Conservation (phyloP, 2,329 filamentous ascomycete genomes). For the Cordyceps tenuipes region DNA sequence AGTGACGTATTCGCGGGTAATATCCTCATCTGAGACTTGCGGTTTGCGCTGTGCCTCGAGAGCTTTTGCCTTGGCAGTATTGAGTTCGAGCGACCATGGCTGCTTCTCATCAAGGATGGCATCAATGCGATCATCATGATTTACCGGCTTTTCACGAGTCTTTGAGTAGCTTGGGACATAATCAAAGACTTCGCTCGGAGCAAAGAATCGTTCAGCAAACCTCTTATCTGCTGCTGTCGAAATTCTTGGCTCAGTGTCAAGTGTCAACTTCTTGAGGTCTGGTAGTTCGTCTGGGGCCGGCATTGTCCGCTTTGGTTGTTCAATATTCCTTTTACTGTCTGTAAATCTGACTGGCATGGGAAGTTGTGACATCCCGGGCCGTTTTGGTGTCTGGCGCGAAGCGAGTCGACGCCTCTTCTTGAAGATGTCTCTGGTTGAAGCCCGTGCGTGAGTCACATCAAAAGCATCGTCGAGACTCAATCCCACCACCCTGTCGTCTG, state of each 20-base stretch:
- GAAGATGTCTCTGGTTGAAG: not conserved
- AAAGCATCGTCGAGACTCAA: not conserved
- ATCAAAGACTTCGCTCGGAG: not conserved
- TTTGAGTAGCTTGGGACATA: not conserved
- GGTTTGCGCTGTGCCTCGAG: slow-evolving; percentile 4
- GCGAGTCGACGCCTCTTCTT: not conserved
- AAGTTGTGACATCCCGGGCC: not conserved
- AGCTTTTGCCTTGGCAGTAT: not conserved
- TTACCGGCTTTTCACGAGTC: not conserved
- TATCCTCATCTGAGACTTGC: not conserved
- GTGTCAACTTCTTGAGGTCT: not conserved
- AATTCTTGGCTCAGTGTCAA: not conserved
- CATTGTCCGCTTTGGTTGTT: not conserved
- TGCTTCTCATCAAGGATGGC: slow-evolving; percentile 4
- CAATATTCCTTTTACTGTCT: not conserved
- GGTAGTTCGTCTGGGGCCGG: not conserved
- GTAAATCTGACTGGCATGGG: slow-evolving; percentile 8
- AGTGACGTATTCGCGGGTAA: slow-evolving; percentile 4
- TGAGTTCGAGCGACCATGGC: slow-evolving; percentile 6
- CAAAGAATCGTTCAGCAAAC: not conserved
- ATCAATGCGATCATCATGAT: slow-evolving; percentile 2
- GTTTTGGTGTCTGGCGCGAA: not conserved
- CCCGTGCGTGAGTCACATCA: not conserved
- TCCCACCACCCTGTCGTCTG: not conserved
- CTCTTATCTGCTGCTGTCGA: not conserved